Percentiles rank a stretch among this genome's conserved stretches.
Evolutionary conservation across 2,329 filamentous ascomycete genomes (phyloP).

Genomic region (Beauveria sp.): DNA sequence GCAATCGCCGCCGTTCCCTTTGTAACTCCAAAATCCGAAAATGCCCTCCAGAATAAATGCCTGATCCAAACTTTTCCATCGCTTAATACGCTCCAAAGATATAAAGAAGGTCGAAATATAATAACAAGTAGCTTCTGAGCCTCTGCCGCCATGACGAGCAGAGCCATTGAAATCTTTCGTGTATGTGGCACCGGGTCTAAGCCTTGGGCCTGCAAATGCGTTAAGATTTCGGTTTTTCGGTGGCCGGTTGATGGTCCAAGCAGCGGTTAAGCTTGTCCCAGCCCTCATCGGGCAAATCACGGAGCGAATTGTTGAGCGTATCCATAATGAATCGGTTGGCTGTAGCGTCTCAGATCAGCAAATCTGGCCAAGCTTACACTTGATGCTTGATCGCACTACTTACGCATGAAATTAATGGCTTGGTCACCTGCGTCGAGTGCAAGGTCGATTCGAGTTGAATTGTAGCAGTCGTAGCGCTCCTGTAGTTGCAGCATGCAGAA

Average conservation of each 20-base stretch:
- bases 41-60: neutral
- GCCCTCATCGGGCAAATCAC: constrained; percentile 29
- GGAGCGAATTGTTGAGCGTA: constrained; percentile 30
- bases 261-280: constrained; percentile 27
- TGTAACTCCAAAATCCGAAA: neutral
- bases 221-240: constrained; percentile 17
- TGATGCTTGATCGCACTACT: neutral
- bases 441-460: constrained; percentile 40
- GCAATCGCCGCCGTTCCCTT: neutral
- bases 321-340: constrained; percentile 35
- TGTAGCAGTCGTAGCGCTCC: constrained; percentile 40
- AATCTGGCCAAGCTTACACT: neutral
- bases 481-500: constrained; percentile 42
- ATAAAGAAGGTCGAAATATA: neutral
- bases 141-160: neutral
- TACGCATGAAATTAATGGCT: constrained; percentile 36
- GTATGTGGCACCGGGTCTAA: neutral
- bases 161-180: neutral
- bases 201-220: constrained; percentile 22
- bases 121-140: neutral
- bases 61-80: neutral
- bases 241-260: constrained; percentile 16
- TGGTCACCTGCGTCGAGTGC: constrained; percentile 35
- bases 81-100: neutral
- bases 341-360: constrained; percentile 13